Evolutionary conservation across 2,329 filamentous ascomycete genomes (phyloP).

Genomic region (Samsoniella hepiali): DNA sequence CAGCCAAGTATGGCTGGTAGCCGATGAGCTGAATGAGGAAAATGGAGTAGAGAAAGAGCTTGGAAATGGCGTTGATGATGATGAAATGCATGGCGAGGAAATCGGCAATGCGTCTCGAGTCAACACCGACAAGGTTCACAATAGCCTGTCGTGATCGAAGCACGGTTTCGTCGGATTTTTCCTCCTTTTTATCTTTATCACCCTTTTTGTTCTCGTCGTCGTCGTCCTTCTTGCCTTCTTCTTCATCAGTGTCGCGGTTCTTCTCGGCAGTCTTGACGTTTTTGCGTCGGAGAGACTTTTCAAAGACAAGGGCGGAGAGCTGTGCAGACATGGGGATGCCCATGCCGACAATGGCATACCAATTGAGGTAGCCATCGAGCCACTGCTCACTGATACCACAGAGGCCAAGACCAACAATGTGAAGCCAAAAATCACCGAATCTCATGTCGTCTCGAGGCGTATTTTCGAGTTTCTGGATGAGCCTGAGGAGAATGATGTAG

Average conservation of each 20-base stretch:
- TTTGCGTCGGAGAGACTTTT: slow-evolving; percentile 73
- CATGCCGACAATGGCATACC: slow-evolving; percentile 61
- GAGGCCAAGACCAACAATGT: slow-evolving; percentile 62
- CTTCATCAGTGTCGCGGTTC: slow-evolving; percentile 33
- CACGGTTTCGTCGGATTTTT: slow-evolving; percentile 36
- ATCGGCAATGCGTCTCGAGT: slow-evolving; percentile 65
- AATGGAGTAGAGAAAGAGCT: slow-evolving; percentile 60
- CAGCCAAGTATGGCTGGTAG: slow-evolving; percentile 64
- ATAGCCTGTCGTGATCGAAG: slow-evolving; percentile 61
- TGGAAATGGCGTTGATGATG: slow-evolving; percentile 60
- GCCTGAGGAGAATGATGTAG: slow-evolving; percentile 64
- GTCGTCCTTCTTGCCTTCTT: slow-evolving; percentile 8
- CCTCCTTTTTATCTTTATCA: slow-evolving; percentile 47
- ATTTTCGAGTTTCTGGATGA: slow-evolving; percentile 64
- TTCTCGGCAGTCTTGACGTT: slow-evolving; percentile 65
- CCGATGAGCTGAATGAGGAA: slow-evolving; percentile 70
- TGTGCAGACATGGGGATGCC: slow-evolving; percentile 66
- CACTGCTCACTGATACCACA: slow-evolving; percentile 56
- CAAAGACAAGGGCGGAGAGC: slow-evolving; percentile 69
- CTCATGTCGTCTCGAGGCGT: slow-evolving; percentile 40
- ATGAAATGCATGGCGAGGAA: slow-evolving; percentile 65
- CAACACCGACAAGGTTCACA: slow-evolving; percentile 76
- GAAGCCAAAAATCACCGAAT: slow-evolving; percentile 58
- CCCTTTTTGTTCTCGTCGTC: slow-evolving; percentile 34
- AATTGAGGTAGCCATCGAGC: slow-evolving; percentile 64